Base-by-base conservation (phyloP, 2,329 filamentous ascomycete genomes). In the Penicillium sp. region DNA sequence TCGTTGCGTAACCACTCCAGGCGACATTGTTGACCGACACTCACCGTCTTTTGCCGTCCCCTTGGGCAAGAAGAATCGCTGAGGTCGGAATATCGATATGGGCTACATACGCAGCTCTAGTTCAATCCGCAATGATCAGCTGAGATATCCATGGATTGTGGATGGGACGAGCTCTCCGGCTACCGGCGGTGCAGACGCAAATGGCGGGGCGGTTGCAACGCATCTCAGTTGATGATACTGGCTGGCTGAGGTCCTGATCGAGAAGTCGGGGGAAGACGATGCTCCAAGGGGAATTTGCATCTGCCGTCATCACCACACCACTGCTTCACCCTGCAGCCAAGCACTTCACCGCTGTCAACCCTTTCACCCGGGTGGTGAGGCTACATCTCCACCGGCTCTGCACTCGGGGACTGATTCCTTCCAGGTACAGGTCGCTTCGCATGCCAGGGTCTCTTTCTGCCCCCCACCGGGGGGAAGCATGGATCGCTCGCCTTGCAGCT, bases 31-130 rank as follows among this genome's bases (percentile, higher is more conserved):
- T 45, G 36, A 42, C 25, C 17, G 23, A 16, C 28, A 16, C 44
- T 52, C 52, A 55, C 52, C 52, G 52, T 55, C 52, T 55, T 54
- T 55, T 55, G 34, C 30, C 32, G 32, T 16, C 13, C 39, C 28
- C 23, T 48, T 38, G 30, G 42, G 47, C 39, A 41, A 50, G 38
- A 44, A 50, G 31, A 37, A 33, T 29, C 31, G 38, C 33, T 33
- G 45, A 50, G 36, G 44, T 51, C 38, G 21, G 28, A 41, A 49
- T 51, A 53, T 54, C 39, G 36, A 53, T 45, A 47, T 46, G 30
- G 49, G 37, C 47, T 46, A 52, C 50, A 50, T 38, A 45, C 29
- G 41, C 45, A 52, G 19, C 15, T 16, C 28, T 34, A 21, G 52
- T 39, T 37, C 19, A 19, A 47, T 45, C 49, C 32, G 17, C 36